Conservation (phyloP, 495 filamentous ascomycete genomes). For the Talaromyces nanjingensis region DNA sequence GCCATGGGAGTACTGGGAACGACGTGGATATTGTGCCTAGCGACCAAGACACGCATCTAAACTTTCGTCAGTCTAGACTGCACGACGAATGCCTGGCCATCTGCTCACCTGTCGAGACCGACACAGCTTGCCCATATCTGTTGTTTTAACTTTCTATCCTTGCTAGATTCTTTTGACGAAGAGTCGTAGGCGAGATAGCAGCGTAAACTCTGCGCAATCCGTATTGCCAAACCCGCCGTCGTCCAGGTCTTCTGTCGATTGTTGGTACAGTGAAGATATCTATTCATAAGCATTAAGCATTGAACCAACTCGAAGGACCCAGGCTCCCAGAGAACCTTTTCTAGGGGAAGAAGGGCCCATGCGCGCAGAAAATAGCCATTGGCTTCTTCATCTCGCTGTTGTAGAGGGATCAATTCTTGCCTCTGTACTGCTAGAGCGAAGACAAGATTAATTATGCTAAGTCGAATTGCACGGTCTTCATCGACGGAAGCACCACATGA, state of each 20-base stretch:
- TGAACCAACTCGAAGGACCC: constrained; percentile 20
- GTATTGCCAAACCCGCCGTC: constrained; percentile 20
- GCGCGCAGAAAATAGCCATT: constrained; percentile 18
- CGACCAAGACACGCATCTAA: constrained; percentile 21
- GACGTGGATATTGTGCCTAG: constrained; percentile 16
- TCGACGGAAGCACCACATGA: background rate
- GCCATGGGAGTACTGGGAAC: constrained; percentile 11
- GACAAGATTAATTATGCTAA: constrained; percentile 17
- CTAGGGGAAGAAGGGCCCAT: constrained; percentile 15
- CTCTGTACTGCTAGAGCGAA: constrained; percentile 20
- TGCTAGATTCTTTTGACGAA: background rate
- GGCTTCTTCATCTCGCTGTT: constrained; percentile 12
- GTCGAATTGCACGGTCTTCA: constrained; percentile 5
- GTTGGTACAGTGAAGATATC: constrained; percentile 26
- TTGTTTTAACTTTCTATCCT: constrained; percentile 12
- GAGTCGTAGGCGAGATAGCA: constrained; percentile 10
- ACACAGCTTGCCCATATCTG: constrained; percentile 19
- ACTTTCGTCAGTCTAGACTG: constrained; percentile 2
- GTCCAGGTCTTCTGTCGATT: constrained; percentile 26
- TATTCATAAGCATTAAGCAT: constrained; percentile 23
- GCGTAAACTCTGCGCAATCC: constrained; percentile 21
- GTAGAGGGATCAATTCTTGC: constrained; percentile 12
- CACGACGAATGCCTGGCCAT: background rate
- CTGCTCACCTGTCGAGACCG: constrained; percentile 15
- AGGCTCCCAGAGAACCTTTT: constrained; percentile 20